Conservation (phyloP, 176 grass and related monocot species). For the Carex littledalei region DNA sequence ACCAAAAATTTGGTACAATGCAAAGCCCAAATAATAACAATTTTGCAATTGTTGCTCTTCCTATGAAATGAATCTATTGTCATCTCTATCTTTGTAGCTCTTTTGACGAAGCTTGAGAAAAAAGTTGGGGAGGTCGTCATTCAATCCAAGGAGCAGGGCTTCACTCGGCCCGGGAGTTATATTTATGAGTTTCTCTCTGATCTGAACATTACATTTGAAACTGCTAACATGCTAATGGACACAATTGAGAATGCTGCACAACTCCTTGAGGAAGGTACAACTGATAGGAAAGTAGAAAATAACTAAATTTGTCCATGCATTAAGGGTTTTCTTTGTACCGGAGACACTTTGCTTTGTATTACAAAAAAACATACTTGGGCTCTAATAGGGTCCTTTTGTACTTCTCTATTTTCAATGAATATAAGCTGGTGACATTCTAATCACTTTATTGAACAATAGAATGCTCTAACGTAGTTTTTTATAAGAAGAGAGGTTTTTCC, state of each 20-base stretch:
- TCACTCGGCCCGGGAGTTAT: conserved; percentile 68
- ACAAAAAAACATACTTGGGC: not conserved
- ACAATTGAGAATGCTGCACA: conserved; percentile 82
- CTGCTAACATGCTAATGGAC: conserved; percentile 84
- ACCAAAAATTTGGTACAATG: conserved; percentile 6
- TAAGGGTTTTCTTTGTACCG: not conserved
- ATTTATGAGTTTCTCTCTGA: conserved; percentile 94
- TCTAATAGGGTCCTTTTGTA: conserved; percentile 1
- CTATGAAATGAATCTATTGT: conserved; percentile 1
- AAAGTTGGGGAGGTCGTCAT: conserved; percentile 64
- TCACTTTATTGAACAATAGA: not conserved
- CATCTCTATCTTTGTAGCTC: conserved; percentile 44
- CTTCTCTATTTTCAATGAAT: not conserved
- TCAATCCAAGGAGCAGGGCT: conserved; percentile 77
- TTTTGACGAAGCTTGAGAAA: conserved; percentile 86
- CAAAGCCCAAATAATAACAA: not conserved
- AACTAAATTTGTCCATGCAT: not conserved
- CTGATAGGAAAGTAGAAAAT: not conserved
- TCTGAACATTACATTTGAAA: conserved; percentile 81
- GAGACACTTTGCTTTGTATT: conserved; percentile 2
- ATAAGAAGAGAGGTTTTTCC: not conserved
- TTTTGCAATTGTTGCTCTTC: conserved; percentile 3
- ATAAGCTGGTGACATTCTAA: not conserved
- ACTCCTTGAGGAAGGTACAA: conserved; percentile 89
- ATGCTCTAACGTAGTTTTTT: not conserved